Evolutionary conservation across 176 grass and related monocot species (phyloP).

Genomic region (Tillandsia fasciculata): DNA sequence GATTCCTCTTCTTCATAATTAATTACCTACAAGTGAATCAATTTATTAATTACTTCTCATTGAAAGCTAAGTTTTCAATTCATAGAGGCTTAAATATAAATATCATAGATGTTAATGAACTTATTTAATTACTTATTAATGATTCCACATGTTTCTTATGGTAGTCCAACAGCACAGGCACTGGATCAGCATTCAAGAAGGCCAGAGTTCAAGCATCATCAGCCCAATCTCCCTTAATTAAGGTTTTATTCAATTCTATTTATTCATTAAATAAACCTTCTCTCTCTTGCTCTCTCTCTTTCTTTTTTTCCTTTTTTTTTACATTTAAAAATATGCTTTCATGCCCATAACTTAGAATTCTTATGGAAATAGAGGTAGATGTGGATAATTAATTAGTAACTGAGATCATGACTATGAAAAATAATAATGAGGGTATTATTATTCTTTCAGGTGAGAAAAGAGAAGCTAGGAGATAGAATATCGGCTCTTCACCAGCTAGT

Average conservation of each 20-base stretch:
- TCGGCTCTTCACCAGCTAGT: conserved; percentile 95
- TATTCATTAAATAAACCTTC: conserved; percentile 19
- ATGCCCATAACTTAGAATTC: no score
- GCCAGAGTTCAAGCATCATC: conserved; percentile 67
- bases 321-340: not conserved
- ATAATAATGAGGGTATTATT: conserved; percentile 40
- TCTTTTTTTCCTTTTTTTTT: not conserved
- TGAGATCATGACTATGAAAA: not conserved
- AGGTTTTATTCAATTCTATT: conserved; percentile 32
- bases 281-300: conserved; percentile 20
- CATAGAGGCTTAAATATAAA: not conserved
- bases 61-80: no score
- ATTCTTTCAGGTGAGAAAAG: conserved; percentile 70
- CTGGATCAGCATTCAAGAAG: conserved; percentile 88
- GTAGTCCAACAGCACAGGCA: conserved; percentile 56
- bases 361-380: no score
- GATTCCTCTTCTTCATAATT: not conserved
- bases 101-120: not conserved
- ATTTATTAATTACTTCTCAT: not conserved
- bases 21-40: not conserved
- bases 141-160: conserved; percentile 1
- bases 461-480: conserved; percentile 98
- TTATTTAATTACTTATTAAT: not conserved
- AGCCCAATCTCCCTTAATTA: conserved; percentile 50
- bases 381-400: no score